These are phyloP conservation scores for Pythium angustatum DNA, from an alignment of 352 stramenopile species.

Conservation along the genomic window DNA sequence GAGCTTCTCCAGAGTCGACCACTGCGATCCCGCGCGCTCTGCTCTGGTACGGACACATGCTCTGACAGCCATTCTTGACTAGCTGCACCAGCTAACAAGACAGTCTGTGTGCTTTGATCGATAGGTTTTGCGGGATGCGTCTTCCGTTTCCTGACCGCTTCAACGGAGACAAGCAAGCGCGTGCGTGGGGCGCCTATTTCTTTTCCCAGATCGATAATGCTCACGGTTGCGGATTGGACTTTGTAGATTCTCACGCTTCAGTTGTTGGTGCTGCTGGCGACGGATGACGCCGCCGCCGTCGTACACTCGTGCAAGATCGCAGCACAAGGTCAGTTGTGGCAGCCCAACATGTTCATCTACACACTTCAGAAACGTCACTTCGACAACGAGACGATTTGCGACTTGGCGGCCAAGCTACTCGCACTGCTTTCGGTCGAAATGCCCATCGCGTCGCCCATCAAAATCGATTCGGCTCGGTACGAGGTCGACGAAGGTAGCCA, in stretches of 20 bases:
- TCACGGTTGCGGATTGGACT: no score
- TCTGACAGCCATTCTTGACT: no score
- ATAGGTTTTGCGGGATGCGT: slow-evolving; percentile 60
- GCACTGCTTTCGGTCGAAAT: slow-evolving; percentile 48
- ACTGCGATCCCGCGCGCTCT: slow-evolving; percentile 48
- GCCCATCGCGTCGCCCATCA: slow-evolving; percentile 56
- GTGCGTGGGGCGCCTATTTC: no score
- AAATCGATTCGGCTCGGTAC: slow-evolving; percentile 31
- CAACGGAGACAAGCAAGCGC: slow-evolving; percentile 53
- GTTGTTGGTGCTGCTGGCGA: slow-evolving; percentile 55
- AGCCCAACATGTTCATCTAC: slow-evolving; percentile 82
- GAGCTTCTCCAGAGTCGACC: slow-evolving; percentile 50
- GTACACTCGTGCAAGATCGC: slow-evolving; percentile 61
- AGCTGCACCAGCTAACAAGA: no score
- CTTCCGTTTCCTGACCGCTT: slow-evolving; percentile 57
- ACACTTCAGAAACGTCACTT: slow-evolving; percentile 71
- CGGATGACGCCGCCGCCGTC: slow-evolving; percentile 49
- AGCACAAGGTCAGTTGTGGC: slow-evolving; percentile 65
- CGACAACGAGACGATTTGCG: slow-evolving; percentile 46
- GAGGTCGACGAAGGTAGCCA: slow-evolving; percentile 2
- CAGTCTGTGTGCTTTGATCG: neutral
- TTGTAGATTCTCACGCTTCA: slow-evolving; percentile 53
- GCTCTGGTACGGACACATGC: slow-evolving; percentile 38
- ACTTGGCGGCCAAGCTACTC: slow-evolving; percentile 45
- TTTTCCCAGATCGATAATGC: no score